Conservation (phyloP, 2,329 filamentous ascomycete species). For the Arthrobotrys iridis region DNA sequence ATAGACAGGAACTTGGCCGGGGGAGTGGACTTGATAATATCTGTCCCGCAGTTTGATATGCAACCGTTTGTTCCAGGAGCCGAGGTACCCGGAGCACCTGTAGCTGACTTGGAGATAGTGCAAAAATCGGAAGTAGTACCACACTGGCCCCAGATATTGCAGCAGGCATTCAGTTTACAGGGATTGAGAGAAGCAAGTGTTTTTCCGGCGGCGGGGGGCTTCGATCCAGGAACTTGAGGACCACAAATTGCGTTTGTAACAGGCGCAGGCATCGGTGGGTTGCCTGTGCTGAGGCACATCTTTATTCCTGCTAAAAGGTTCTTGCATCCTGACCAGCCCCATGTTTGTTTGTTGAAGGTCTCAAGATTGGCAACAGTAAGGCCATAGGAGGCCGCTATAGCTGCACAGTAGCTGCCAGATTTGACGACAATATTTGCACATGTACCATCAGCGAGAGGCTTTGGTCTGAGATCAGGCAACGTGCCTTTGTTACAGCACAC, state of each 20-base stretch:
- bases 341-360: conserved; percentile 61
- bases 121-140: conserved; percentile 65
- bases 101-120: conserved; percentile 59
- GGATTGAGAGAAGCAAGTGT: conserved; percentile 58
- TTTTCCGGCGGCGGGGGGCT: conserved; percentile 55
- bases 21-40: conserved; percentile 13
- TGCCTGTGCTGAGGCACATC: conserved; percentile 61
- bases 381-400: conserved; percentile 57
- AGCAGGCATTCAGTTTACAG: conserved; percentile 62
- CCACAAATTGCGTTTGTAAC: conserved; percentile 60
- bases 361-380: conserved; percentile 55
- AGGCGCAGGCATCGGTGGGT: conserved; percentile 60
- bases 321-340: conserved; percentile 61
- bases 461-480: conserved; percentile 60
- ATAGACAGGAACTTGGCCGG: conserved; percentile 35
- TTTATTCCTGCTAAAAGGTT: conserved; percentile 57
- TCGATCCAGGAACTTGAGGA: conserved; percentile 59
- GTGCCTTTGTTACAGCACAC: conserved; percentile 62
- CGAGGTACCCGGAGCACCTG: conserved; percentile 55
- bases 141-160: conserved; percentile 64
- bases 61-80: conserved; percentile 53
- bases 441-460: conserved; percentile 60
- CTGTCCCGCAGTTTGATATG: conserved; percentile 56
- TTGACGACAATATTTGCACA: conserved; percentile 61
- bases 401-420: conserved; percentile 60